A percentile compares a stretch with the other conserved stretches of the same genome.
These are phyloP conservation scores for Candida dubliniensis DNA, from an alignment of 1,139 yeast genomes.

Conservation along the genomic window DNA sequence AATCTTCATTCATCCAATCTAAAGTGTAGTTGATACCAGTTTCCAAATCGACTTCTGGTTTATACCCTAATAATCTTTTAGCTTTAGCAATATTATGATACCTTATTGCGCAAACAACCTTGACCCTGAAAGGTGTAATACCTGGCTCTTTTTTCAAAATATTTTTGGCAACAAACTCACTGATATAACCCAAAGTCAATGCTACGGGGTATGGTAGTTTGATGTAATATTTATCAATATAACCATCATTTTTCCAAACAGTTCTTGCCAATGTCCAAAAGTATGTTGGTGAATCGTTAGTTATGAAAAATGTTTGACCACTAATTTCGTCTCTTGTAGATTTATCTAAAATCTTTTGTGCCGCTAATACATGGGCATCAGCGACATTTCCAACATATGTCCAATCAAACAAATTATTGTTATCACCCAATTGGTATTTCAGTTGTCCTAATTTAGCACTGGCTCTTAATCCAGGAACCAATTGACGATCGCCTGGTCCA, in stretches of 20 bases:
- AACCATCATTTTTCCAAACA: constrained; percentile 96
- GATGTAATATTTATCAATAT: constrained; percentile 66
- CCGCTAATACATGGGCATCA: constrained; percentile 92
- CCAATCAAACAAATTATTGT: constrained; percentile 91
- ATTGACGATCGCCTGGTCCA: constrained; percentile 98
- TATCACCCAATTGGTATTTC: constrained; percentile 90
- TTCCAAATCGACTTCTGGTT: constrained; percentile 78
- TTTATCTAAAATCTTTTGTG: constrained; percentile 62
- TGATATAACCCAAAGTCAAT: constrained; percentile 72
- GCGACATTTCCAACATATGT: constrained; percentile 99
- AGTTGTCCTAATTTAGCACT: constrained; percentile 87
- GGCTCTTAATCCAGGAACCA: constrained; percentile 86
- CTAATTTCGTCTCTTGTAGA: constrained; percentile 47
- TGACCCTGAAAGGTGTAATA: constrained; percentile 93
- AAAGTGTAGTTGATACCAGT: constrained; percentile 80
- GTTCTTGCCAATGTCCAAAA: constrained; percentile 97
- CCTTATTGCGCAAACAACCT: constrained; percentile 90
- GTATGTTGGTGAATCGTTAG: constrained; percentile 93
- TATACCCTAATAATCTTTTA: constrained; percentile 70
- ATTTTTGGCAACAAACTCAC: constrained; percentile 65
- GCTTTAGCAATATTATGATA: constrained; percentile 93
- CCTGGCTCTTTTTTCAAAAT: constrained; percentile 83
- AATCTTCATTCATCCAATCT: constrained; percentile 83
- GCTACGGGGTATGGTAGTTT: constrained; percentile 75
- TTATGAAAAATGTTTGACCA: constrained; percentile 86